phyloP scores from a whole-genome alignment of 495 filamentous ascomycete species.

The Cairneyella variabilis region DNA sequence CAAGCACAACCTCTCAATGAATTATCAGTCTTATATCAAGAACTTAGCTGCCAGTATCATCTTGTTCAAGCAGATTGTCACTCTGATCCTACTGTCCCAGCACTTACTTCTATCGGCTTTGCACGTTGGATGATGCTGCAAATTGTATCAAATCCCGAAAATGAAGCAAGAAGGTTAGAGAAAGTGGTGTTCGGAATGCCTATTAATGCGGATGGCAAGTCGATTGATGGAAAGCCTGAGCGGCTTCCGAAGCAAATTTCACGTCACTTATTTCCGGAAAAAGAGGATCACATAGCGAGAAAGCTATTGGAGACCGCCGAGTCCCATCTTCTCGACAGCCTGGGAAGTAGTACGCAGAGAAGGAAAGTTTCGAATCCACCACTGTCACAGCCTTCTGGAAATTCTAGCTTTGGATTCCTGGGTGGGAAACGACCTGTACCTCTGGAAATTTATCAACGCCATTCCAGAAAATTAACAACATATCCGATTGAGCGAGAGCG shows the following conservation, averaged over 20 bases:
- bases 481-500: no score
- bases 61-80: not conserved
- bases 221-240: slow-evolving; percentile 66
- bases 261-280: slow-evolving; percentile 61
- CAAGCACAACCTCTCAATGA: not conserved
- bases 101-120: slow-evolving; percentile 56
- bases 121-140: slow-evolving; percentile 69
- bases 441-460: no score
- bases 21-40: not conserved
- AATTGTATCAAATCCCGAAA: slow-evolving; percentile 72
- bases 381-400: no score
- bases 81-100: not conserved
- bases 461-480: no score
- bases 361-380: no score
- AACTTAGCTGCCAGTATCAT: not conserved
- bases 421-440: no score
- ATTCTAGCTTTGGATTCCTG: no score
- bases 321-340: no score
- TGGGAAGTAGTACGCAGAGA: no score
- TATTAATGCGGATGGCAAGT: slow-evolving; percentile 49
- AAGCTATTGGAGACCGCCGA: no score
- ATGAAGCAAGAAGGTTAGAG: slow-evolving; percentile 69
- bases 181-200: slow-evolving; percentile 71
- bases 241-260: slow-evolving; percentile 76
- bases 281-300: no score